phyloP scores from a whole-genome alignment of 2,329 filamentous ascomycete species.

The Hymenoscyphus repandus region DNA sequence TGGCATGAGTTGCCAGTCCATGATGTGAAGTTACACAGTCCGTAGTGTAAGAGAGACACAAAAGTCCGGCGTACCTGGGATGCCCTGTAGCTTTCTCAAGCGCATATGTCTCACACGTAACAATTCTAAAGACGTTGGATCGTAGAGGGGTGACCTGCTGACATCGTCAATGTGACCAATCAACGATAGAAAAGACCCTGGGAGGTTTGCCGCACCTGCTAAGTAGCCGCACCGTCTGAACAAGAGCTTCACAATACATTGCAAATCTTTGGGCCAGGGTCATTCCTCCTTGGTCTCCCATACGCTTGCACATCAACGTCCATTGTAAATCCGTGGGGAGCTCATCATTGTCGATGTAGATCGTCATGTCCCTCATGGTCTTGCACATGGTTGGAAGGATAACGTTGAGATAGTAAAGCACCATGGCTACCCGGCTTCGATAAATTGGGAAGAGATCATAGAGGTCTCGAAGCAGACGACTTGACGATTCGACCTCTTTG shows the following conservation, averaged over 20 bases:
- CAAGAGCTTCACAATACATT: conserved; percentile 51
- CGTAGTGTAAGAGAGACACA: background rate
- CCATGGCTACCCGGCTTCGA: conserved; percentile 42
- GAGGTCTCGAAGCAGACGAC: conserved; percentile 46
- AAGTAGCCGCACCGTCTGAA: conserved; percentile 44
- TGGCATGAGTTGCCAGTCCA: conserved; percentile 21
- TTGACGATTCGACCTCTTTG: conserved; percentile 30
- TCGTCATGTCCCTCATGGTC: conserved; percentile 48
- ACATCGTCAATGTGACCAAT: conserved; percentile 7
- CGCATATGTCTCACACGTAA: conserved; percentile 44
- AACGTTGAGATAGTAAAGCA: conserved; percentile 51
- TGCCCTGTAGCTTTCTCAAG: conserved; percentile 47
- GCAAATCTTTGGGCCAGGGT: conserved; percentile 48
- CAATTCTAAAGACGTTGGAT: conserved; percentile 48
- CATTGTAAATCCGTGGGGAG: conserved; percentile 46
- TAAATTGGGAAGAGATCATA: conserved; percentile 50
- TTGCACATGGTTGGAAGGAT: conserved; percentile 50
- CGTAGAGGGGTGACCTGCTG: conserved; percentile 46
- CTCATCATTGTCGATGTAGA: conserved; percentile 45
- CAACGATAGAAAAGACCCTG: conserved; percentile 8
- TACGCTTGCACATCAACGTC: conserved; percentile 52
- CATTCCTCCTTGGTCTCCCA: conserved; percentile 48
- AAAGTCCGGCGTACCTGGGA: conserved; percentile 33
- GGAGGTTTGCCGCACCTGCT: conserved; percentile 38
- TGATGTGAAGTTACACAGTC: background rate